phyloP scores from a whole-genome alignment of 495 filamentous ascomycete genomes.

The Rostrohypoxylon terebratum region DNA sequence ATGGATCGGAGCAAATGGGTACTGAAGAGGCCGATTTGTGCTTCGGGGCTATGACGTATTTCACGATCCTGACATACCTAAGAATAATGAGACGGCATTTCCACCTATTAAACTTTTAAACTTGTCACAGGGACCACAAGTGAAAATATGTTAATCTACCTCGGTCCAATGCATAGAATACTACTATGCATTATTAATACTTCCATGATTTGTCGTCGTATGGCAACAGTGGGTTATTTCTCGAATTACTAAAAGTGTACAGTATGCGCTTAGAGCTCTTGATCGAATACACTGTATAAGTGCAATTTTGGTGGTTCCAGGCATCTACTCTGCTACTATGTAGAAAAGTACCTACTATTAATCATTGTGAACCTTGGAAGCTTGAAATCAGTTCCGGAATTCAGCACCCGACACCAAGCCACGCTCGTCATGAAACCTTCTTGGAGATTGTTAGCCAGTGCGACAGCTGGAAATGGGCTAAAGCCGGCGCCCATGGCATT shows the following conservation, averaged over 20 bases:
- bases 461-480: slow-evolving; percentile 48
- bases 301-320: not conserved
- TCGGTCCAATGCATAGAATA: not conserved
- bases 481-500: slow-evolving; percentile 75
- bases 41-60: not conserved
- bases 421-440: slow-evolving; percentile 46
- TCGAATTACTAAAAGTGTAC: not conserved
- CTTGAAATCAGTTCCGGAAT: not conserved
- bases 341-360: not conserved
- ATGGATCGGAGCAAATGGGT: not conserved
- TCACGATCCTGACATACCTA: not conserved
- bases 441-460: slow-evolving; percentile 48
- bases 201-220: not conserved
- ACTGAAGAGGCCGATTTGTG: not conserved
- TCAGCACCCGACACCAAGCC: slow-evolving; percentile 8
- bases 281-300: not conserved
- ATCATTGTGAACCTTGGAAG: not conserved
- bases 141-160: not conserved
- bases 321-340: not conserved
- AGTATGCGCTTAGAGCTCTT: not conserved
- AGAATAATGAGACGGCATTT: slow-evolving; percentile 8
- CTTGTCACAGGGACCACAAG: not conserved
- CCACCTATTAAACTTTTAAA: not conserved
- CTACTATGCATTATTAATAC: not conserved
- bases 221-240: not conserved